Evolutionary conservation across 2,329 filamentous ascomycete species (phyloP).

Genomic region (Phyllosticta ampelicida): DNA sequence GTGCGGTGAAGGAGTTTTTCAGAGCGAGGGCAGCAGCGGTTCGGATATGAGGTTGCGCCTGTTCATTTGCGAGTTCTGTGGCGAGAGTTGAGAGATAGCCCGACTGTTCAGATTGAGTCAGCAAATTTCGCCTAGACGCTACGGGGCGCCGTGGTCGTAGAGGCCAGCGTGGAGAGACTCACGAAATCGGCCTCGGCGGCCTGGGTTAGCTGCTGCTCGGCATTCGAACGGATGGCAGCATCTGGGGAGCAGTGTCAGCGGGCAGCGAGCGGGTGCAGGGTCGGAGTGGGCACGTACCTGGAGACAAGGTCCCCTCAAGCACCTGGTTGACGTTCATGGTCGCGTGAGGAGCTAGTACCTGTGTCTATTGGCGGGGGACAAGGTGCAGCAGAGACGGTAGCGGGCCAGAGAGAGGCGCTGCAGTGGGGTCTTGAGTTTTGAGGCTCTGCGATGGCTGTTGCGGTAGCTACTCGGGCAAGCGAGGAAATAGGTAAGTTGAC

Average conservation of each 20-base stretch:
- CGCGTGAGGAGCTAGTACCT: constrained; percentile 22
- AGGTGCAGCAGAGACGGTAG: constrained; percentile 13
- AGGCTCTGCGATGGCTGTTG: constrained; percentile 32
- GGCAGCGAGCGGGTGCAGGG: constrained; percentile 14
- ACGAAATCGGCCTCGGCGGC: constrained; percentile 95
- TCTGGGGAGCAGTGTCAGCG: constrained; percentile 47
- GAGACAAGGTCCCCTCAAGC: constrained; percentile 90
- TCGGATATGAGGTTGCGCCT: constrained; percentile 71
- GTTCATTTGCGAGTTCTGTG: constrained; percentile 87
- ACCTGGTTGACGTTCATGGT: constrained; percentile 98
- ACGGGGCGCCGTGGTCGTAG: constrained; percentile 18
- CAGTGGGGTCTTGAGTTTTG: constrained; percentile 17
- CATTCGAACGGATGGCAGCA: constrained; percentile 76
- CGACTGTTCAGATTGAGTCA: constrained; percentile 46
- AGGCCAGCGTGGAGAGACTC: constrained; percentile 33
- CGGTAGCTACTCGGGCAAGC: constrained; percentile 19
- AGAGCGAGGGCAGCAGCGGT: constrained; percentile 90
- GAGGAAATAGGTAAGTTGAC: constrained; percentile 20
- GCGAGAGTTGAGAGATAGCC: constrained; percentile 88
- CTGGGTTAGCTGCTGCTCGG: constrained; percentile 87
- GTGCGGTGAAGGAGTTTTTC: constrained; percentile 95
- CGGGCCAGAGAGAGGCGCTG: constrained; percentile 21
- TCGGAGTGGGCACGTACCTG: constrained; percentile 52
- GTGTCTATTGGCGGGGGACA: constrained; percentile 7
- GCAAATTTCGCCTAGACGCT: constrained; percentile 3